These are phyloP conservation scores for Ceratocystis lukuohia DNA, from an alignment of 2,329 filamentous ascomycete species.

Conservation along the genomic window DNA sequence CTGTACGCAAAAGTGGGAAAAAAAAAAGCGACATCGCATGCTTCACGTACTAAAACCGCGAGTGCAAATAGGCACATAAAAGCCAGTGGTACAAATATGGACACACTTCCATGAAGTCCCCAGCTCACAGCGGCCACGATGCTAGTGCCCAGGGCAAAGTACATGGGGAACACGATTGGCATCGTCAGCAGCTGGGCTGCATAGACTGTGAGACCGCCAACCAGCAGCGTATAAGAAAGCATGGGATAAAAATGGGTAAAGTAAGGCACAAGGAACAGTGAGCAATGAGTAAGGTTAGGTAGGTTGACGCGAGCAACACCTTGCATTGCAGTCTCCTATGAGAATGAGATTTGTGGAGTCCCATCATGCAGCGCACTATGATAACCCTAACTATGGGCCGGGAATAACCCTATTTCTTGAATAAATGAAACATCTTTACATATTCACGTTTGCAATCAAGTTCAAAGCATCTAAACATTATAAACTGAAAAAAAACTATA, in stretches of 20 bases:
- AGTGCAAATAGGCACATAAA: neutral
- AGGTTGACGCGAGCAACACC: neutral
- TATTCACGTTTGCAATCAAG: too few relatives aligned
- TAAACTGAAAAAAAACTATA: neutral
- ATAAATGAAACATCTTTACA: too few relatives aligned
- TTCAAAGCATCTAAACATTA: neutral
- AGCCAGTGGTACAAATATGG: neutral
- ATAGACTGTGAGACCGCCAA: slow-evolving; percentile 9
- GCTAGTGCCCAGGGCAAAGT: slow-evolving; percentile 5
- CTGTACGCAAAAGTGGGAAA: neutral
- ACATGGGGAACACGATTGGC: slow-evolving; percentile 10
- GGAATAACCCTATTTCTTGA: too few relatives aligned
- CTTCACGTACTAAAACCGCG: slow-evolving; percentile 7
- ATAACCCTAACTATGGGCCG: too few relatives aligned
- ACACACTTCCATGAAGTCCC: slow-evolving; percentile 3
- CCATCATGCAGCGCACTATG: too few relatives aligned
- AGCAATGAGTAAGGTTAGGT: neutral
- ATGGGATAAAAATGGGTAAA: neutral
- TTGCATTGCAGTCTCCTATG: too few relatives aligned
- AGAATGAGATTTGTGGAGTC: too few relatives aligned
- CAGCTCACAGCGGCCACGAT: neutral
- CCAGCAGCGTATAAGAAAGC: slow-evolving; percentile 4
- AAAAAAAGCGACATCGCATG: neutral
- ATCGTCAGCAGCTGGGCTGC: slow-evolving; percentile 11
- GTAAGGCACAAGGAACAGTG: too few relatives aligned